These are phyloP conservation scores for Tieghemiomyces parasiticus DNA, from an alignment of 192 early-diverging fungal genomes.

Conservation along the genomic window DNA sequence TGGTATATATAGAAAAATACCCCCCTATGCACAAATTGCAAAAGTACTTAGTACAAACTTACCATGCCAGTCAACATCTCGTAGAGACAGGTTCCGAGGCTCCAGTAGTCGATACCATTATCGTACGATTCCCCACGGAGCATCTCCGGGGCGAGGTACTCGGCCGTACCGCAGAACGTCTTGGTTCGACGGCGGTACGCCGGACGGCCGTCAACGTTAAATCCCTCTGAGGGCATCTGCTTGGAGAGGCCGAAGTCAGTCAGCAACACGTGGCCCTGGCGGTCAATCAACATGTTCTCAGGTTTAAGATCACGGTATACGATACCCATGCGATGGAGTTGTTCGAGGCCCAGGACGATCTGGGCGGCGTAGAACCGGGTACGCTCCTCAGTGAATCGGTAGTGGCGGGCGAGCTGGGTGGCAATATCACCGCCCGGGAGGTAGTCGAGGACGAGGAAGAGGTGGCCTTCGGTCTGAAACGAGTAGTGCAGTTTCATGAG, in stretches of 20 bases:
- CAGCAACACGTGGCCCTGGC: constrained; percentile 66
- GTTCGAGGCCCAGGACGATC: constrained; percentile 69
- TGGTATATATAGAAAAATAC: too few species aligned
- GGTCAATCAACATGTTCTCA: constrained; percentile 55
- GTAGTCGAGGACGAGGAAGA: constrained; percentile 85
- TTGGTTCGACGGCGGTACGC: constrained; percentile 24
- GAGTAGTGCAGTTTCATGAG: constrained; percentile 87
- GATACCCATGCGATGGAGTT: constrained; percentile 77
- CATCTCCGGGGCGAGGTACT: constrained; percentile 59
- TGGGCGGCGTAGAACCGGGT: constrained; percentile 81
- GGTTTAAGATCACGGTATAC: constrained; percentile 79
- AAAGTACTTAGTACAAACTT: too few species aligned
- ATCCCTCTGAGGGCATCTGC: constrained; percentile 18
- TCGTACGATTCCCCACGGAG: constrained; percentile 17
- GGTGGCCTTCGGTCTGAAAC: constrained; percentile 74
- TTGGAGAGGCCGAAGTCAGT: constrained; percentile 95
- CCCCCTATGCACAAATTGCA: too few species aligned
- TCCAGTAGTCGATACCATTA: constrained; percentile 10
- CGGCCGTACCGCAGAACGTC: constrained; percentile 63
- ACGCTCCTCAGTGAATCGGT: constrained; percentile 57
- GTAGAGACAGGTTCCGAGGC: constrained; percentile 10
- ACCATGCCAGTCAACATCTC: constrained; percentile 1
- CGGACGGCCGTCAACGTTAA: constrained; percentile 13
- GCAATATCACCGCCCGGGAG: constrained; percentile 87
- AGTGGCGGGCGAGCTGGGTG: constrained; percentile 57